These are phyloP conservation scores for Annulohypoxylon bovei DNA, from an alignment of 495 filamentous ascomycete genomes.

Conservation along the genomic window DNA sequence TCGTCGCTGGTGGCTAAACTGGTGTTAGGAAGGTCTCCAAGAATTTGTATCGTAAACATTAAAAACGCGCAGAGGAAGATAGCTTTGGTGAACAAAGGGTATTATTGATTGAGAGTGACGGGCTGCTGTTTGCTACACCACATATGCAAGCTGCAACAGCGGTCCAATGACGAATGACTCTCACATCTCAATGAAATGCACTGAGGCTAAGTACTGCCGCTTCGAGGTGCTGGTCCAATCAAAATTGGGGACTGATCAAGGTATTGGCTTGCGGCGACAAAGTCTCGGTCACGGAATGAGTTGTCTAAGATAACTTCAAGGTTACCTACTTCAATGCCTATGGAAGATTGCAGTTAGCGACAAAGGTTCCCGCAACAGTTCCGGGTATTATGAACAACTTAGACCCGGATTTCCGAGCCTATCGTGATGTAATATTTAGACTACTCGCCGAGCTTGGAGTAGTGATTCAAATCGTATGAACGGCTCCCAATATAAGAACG, in stretches of 20 bases:
- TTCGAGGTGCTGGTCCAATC: constrained; percentile 37
- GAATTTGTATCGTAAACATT: not conserved
- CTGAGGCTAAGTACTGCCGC: constrained; percentile 39
- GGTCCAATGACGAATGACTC: constrained; percentile 37
- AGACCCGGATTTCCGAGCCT: constrained; percentile 15
- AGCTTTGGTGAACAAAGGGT: constrained; percentile 19
- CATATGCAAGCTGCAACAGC: constrained; percentile 28
- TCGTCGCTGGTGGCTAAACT: not conserved
- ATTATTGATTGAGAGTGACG: constrained; percentile 23
- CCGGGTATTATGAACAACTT: not conserved
- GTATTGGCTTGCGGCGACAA: not conserved
- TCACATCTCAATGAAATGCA: constrained; percentile 40
- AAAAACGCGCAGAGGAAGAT: not conserved
- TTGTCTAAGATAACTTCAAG: constrained; percentile 27
- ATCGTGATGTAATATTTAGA: not conserved
- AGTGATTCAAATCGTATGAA: not conserved
- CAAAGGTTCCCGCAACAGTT: constrained; percentile 17
- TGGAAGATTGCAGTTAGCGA: constrained; percentile 37
- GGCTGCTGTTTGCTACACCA: constrained; percentile 43
- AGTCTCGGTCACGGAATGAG: constrained; percentile 30
- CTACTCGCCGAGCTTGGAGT: not conserved
- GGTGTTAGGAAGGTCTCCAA: not conserved
- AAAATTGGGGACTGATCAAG: constrained; percentile 2
- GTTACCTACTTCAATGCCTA: constrained; percentile 39
- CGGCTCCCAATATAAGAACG: not conserved